Percentiles rank a stretch among this genome's conserved stretches.
Evolutionary conservation across 495 filamentous ascomycete species (phyloP).

Genomic region (Rhypophila decipiens): DNA sequence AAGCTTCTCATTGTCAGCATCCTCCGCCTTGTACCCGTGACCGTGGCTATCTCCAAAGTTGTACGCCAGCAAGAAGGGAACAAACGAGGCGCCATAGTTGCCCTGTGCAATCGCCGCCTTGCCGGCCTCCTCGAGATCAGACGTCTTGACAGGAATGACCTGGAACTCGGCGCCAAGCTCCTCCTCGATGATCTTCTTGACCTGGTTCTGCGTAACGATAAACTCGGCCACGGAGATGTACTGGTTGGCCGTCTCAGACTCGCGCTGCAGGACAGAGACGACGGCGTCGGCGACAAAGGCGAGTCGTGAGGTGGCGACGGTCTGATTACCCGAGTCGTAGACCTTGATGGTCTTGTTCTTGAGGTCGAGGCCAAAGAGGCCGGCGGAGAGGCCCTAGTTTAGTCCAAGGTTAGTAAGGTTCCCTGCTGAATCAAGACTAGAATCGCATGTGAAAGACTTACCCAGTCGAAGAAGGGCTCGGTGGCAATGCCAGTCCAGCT

Average conservation of each 20-base stretch:
- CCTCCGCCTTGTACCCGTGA: slow-evolving; percentile 13
- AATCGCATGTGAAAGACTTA: slow-evolving; percentile 13
- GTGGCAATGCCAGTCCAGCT: slow-evolving; percentile 41
- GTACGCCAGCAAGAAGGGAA: slow-evolving; percentile 18
- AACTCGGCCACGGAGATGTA: slow-evolving; percentile 39
- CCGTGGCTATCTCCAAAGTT: slow-evolving; percentile 34
- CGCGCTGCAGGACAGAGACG: slow-evolving; percentile 35
- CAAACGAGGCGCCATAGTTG: slow-evolving; percentile 29
- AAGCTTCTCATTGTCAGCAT: not conserved
- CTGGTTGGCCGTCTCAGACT: slow-evolving; percentile 43
- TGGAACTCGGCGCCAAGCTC: slow-evolving; percentile 34
- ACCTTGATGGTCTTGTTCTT: slow-evolving; percentile 31
- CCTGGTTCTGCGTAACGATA: slow-evolving; percentile 41
- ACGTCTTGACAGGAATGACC: slow-evolving; percentile 24
- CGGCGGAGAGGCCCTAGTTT: slow-evolving; percentile 30
- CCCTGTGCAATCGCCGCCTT: slow-evolving; percentile 30
- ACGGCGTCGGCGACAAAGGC: slow-evolving; percentile 36
- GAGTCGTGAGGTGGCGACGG: slow-evolving; percentile 37
- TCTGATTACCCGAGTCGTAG: slow-evolving; percentile 42
- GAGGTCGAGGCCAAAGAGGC: slow-evolving; percentile 32
- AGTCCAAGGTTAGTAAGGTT: not conserved
- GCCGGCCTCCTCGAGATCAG: slow-evolving; percentile 31
- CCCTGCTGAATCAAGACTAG: too few species aligned
- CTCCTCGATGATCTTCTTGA: slow-evolving; percentile 39
- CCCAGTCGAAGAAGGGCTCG: slow-evolving; percentile 40